Evolutionary conservation across 169 alveolate genomes (phyloP).

Genomic region (Eimeria brunetti): DNA sequence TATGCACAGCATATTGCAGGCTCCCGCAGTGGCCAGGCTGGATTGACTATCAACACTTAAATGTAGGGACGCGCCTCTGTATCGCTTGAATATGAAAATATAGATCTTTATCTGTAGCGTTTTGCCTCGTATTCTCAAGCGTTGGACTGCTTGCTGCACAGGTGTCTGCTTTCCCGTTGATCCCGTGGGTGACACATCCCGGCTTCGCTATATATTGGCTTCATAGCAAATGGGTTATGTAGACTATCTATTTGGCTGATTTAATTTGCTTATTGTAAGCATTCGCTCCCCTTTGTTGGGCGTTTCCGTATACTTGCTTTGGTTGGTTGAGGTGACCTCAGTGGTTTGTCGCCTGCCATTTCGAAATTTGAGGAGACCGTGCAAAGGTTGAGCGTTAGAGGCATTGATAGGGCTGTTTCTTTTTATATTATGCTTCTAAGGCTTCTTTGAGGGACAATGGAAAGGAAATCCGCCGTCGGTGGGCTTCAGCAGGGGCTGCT

Average conservation of each 20-base stretch:
- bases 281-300: not conserved
- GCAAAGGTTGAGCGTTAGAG: not conserved
- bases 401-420: not conserved
- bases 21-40: not conserved
- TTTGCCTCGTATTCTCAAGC: not conserved
- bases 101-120: too few species aligned
- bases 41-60: not conserved
- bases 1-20: not conserved
- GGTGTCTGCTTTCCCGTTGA: too few species aligned
- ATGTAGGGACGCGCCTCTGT: not conserved
- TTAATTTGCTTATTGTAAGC: not conserved
- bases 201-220: too few species aligned
- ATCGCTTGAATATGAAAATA: too few species aligned
- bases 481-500: slow-evolving; percentile 9
- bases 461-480: not conserved
- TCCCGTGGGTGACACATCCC: too few species aligned
- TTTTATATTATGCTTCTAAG: not conserved
- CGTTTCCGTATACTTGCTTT: not conserved
- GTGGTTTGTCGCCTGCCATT: not conserved
- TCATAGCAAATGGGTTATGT: too few species aligned
- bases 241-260: not conserved
- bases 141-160: not conserved
- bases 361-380: not conserved
- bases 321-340: not conserved
- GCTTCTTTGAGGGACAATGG: not conserved